Base-by-base conservation (phyloP, 768 basidiomycete genomes). In the Pisolithus orientalis region DNA sequence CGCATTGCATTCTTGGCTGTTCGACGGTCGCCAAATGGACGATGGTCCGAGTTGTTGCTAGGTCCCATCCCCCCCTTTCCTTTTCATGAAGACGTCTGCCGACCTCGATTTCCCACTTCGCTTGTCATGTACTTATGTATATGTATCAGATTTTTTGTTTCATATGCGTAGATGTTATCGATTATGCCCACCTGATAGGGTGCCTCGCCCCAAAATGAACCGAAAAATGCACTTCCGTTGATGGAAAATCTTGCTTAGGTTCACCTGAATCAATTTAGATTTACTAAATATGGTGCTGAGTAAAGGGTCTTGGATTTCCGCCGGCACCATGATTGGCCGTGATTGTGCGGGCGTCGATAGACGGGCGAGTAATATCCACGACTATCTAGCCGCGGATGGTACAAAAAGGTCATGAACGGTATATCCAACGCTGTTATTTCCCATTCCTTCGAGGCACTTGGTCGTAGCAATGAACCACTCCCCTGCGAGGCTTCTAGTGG, bases 401-500 rank as follows among this genome's bases (percentile, higher is more conserved):
- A 34, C 32, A 34, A 6, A 34, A 34, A 34, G 32, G 10, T 34
- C 32, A 10, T 13, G 10, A 10, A 34, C 4, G 32, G 32, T 34
- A 34, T 13, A 11, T 34, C 32, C 10, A 13, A 13, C 10, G 13
- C 10, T 13, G 32, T 34, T 11, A 34, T 34, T 13, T 34, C 11
- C 32, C 32, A 34, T 34, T 34, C 32, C 32, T 10, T 34, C 32
- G 10, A 2, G 10, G 32, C 10, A 34, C 32, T 38, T 39, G 48
- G 46, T 45, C 58, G 27, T 45, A 6, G 17, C 38, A 6, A 58
- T 58, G 57, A 60, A 64, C 52, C 14, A 60, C 49, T 61, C 47
- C 25, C 16, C 63, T 28, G 53, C 68, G 16, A 60, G 66, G 52
- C 64, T 65, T 34, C 56, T 68, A 38, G 62, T 68, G 40, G 66